Base-by-base conservation (phyloP, 2,329 filamentous ascomycete species). In the Tetracladium maxilliforme region DNA sequence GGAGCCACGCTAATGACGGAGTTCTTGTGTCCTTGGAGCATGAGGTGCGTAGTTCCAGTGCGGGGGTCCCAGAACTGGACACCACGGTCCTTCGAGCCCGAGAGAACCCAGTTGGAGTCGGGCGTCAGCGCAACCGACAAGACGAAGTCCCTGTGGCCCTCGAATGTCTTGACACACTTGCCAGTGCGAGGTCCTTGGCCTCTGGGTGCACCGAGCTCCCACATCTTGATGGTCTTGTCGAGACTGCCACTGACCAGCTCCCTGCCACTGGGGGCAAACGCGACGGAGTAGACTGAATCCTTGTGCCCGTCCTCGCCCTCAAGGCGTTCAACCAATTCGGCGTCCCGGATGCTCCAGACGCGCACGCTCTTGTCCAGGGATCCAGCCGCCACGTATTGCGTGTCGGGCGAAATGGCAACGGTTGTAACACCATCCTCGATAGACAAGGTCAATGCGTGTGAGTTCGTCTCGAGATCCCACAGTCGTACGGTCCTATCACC, bases 141-240 rank as follows among this genome's bases (percentile, higher is more conserved):
- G 31, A 98, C 90, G 45, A 95, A 98, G 54, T 98, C 90, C 80
- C 92, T 80, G 56, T 98, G 90, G 25, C 90, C 90, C 46, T 95
- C 90, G 42, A 95, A 98, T 2, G 87, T 95, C 58, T 86, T 83
- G 42, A 94, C 75, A 48, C 90, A 95, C 49, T 92, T 83, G 40
- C 90, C 87, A 22, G 69, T 64, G 44, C 67, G 70, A 23, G 70
- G 64, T 30, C 73, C 65, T 41, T 74, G 68, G 38, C 64, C 62
- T 39, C 79, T 69, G 22, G 76, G 70, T 13, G 78, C 69, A 28
- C 69, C 75, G 25, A 98, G 66, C 58, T 94, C 86, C 86, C 90
- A 98, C 78, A 95, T 92, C 62, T 94, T 93, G 62, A 95, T 95
- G 1, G 87, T 95, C 64, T 92, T 92, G 50, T 98, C 90, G 39